Conservation (phyloP, 768 basidiomycete species). For the Auricularia sp. region DNA sequence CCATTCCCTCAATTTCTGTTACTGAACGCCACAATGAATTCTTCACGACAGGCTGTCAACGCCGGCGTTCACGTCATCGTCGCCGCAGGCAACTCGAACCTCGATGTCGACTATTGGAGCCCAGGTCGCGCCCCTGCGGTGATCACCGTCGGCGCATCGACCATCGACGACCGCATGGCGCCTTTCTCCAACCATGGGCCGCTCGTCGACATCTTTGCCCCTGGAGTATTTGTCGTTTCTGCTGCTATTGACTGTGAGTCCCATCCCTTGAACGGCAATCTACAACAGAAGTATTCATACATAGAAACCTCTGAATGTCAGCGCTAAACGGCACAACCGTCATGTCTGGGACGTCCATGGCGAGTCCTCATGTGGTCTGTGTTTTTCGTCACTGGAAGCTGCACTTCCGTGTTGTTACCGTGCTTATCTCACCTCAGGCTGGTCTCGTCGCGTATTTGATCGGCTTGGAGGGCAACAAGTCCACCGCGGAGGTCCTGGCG, state of each 20-base stretch:
- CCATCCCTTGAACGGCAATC: too few species aligned
- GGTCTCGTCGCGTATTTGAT: too few species aligned
- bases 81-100: slow-evolving; percentile 5
- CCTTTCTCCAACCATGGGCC: slow-evolving; percentile 1
- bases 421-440: too few species aligned
- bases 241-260: background rate
- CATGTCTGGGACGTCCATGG: background rate
- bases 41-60: background rate
- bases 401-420: too few species aligned
- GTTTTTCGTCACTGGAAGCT: too few species aligned
- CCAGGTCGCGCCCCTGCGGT: slow-evolving; percentile 2
- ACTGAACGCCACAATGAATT: too few species aligned
- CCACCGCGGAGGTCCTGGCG: too few species aligned
- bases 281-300: too few species aligned
- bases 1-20: too few species aligned
- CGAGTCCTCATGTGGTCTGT: background rate
- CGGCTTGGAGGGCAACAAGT: too few species aligned
- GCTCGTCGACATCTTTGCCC: background rate
- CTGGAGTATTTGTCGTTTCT: background rate
- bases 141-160: slow-evolving; percentile 5
- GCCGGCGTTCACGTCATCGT: slow-evolving; percentile 4
- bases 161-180: background rate
- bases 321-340: background rate
- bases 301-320: too few species aligned
- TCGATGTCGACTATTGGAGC: slow-evolving; percentile 2